phyloP scores from a whole-genome alignment of 2,329 filamentous ascomycete genomes.

The Capronia epimyces region DNA sequence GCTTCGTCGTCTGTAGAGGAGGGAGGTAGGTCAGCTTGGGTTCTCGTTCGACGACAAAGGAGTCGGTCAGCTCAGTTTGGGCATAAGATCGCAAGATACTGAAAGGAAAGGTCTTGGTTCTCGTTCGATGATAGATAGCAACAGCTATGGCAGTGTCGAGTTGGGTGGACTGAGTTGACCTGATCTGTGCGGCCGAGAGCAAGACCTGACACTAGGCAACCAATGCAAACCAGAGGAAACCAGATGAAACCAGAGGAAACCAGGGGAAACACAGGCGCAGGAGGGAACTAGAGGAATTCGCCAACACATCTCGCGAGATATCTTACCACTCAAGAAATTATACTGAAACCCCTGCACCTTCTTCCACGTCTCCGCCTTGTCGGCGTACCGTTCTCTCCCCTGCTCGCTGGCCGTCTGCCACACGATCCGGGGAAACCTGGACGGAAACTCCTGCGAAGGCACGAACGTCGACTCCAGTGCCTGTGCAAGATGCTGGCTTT shows the following conservation, averaged over 20 bases:
- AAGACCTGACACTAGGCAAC: too few species aligned
- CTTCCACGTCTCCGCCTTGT: constrained; percentile 13
- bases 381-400: constrained; percentile 5
- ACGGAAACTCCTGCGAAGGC: constrained; percentile 1
- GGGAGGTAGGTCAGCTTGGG: background rate
- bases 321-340: constrained; percentile 12
- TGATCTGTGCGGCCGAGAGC: too few species aligned
- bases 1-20: constrained; percentile 54
- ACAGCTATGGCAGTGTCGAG: too few species aligned
- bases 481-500: constrained; percentile 3
- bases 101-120: too few species aligned
- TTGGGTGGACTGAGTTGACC: too few species aligned
- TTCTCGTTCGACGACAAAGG: background rate
- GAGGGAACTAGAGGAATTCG: too few species aligned
- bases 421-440: constrained; percentile 5
- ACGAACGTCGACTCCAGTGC: constrained; percentile 2
- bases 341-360: constrained; percentile 12
- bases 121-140: too few species aligned
- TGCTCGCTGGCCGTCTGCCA: constrained; percentile 13
- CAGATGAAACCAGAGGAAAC: too few species aligned
- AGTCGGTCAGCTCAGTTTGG: too few species aligned
- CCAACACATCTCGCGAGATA: background rate
- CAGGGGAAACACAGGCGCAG: too few species aligned
- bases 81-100: too few species aligned
- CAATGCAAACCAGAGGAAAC: too few species aligned